Percentiles rank a stretch among this genome's conserved stretches.
Conservation (phyloP, 805 yeast genomes). For the Sugiyamaella marilandica region DNA sequence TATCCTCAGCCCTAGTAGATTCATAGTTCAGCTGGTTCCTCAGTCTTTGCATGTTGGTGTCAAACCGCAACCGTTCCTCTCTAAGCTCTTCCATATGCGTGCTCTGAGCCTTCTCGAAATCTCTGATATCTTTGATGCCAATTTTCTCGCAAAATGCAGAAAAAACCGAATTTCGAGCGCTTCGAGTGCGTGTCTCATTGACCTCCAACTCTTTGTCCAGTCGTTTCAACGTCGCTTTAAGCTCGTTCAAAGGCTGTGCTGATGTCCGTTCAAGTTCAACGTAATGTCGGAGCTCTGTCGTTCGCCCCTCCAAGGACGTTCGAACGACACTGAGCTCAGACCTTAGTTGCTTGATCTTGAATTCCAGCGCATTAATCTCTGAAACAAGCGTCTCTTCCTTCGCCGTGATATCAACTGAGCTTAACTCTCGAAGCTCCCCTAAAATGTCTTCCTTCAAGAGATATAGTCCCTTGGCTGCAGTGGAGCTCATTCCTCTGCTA, state of each 20-base stretch:
- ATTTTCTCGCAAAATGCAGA: constrained; percentile 51
- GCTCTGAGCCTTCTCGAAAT: constrained; percentile 69
- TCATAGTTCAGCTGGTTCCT: constrained; percentile 64
- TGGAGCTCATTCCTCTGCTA: constrained; percentile 65
- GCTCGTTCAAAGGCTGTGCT: constrained; percentile 34
- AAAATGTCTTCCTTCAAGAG: constrained; percentile 47
- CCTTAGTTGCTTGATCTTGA: constrained; percentile 29
- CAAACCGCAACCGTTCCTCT: constrained; percentile 45
- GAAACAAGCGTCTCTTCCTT: constrained; percentile 54
- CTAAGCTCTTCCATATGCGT: constrained; percentile 21
- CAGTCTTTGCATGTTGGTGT: constrained; percentile 56
- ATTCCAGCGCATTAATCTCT: constrained; percentile 47
- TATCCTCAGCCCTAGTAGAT: constrained; percentile 51
- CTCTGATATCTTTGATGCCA: constrained; percentile 52
- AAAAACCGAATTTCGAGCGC: constrained; percentile 27
- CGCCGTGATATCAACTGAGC: constrained; percentile 45
- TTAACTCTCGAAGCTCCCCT: constrained; percentile 46
- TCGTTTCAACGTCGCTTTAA: constrained; percentile 38
- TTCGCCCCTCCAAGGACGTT: constrained; percentile 28
- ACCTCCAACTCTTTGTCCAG: constrained; percentile 13
- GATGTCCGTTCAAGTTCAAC: constrained; percentile 11
- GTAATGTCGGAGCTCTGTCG: constrained; percentile 22
- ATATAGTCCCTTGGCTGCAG: constrained; percentile 44
- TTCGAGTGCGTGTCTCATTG: constrained; percentile 12
- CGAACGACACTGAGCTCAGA: constrained; percentile 29